Evolutionary conservation across 148 eudicot genomes (phyloP).

Genomic region (Camellia granthamiana): DNA sequence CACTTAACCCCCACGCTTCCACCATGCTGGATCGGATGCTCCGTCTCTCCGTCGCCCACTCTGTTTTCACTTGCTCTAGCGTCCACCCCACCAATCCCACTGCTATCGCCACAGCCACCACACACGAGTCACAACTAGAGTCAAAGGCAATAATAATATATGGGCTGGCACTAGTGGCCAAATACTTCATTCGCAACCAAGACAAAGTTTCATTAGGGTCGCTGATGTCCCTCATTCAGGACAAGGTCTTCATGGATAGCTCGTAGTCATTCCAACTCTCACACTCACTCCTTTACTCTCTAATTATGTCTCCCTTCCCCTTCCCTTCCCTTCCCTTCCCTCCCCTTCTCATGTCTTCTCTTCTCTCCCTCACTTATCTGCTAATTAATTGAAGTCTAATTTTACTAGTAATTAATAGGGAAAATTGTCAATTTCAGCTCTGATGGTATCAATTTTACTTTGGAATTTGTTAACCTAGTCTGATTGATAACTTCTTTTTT

Average conservation of each 20-base stretch:
- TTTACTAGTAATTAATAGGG: no score
- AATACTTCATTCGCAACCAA: slow-evolving; percentile 30
- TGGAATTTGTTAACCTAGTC: no score
- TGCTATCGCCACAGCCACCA: not conserved
- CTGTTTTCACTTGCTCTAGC: slow-evolving; percentile 22
- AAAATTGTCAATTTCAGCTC: no score
- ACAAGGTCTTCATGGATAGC: slow-evolving; percentile 36
- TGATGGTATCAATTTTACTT: no score
- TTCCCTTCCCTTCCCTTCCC: no score
- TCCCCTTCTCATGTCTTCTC: no score
- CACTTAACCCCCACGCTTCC: slow-evolving; percentile 30
- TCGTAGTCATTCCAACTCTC: slow-evolving; percentile 23
- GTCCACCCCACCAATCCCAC: not conserved
- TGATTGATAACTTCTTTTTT: no score
- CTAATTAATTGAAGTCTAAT: no score
- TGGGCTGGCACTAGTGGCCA: slow-evolving; percentile 29
- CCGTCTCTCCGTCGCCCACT: slow-evolving; percentile 30
- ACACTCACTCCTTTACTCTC: no score
- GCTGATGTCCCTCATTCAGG: slow-evolving; percentile 20
- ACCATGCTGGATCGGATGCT: slow-evolving; percentile 43
- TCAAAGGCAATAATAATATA: not conserved
- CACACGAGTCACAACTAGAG: not conserved
- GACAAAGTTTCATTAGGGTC: slow-evolving; percentile 40
- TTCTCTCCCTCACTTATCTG: no score
- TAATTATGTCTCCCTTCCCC: no score